Base-by-base conservation (phyloP, 2,329 filamentous ascomycete species). In the Epichloe typhina region DNA sequence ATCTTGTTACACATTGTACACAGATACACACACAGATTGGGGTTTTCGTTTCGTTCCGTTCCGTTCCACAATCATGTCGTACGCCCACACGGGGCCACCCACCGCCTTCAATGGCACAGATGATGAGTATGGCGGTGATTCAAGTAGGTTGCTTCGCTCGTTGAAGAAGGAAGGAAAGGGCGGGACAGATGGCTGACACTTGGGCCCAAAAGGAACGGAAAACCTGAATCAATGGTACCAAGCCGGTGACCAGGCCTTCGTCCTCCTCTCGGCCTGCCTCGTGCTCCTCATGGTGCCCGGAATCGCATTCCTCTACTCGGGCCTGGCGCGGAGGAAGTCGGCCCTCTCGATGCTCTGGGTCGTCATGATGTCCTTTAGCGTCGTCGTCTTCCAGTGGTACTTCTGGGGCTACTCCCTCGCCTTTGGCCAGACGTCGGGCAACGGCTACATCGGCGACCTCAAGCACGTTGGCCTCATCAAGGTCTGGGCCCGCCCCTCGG, bases 381-480 rank as follows among this genome's bases (percentile, higher is more conserved):
- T 97, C 64, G 77, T 96, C 66, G 85, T 87, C 51, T 96, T 98
- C 74, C 93, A 98, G 72, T 98, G 93, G 93, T 97, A 96, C 64
- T 96, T 98, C 69, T 97, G 93, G 91, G 93, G 93, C 38, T 98
- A 95, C 69, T 95, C 91, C 13, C 76, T 98, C 54, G 90, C 91
- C 49, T 96, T 97, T 70, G 93, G 86, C 62, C 75, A 79, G 42
- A 82, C 81, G 13, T 86, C 84, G 4, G 88, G 80, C 58, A 96
- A 87, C 70, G 85, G 87, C 49, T 97, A 86, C 72, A 97, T 98
- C 63, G 93, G 93, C 50, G 82, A 97, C 66, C 72, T 98, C 51
- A 77, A 83, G 59, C 86, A 94, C 68, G 95, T 97, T 61, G 93
- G 89, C 54, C 76, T 98, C 60, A 84, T 80, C 75, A 87, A 89